Evolutionary conservation across 2,329 filamentous ascomycete genomes (phyloP).

Genomic region (Fusarium sp.): DNA sequence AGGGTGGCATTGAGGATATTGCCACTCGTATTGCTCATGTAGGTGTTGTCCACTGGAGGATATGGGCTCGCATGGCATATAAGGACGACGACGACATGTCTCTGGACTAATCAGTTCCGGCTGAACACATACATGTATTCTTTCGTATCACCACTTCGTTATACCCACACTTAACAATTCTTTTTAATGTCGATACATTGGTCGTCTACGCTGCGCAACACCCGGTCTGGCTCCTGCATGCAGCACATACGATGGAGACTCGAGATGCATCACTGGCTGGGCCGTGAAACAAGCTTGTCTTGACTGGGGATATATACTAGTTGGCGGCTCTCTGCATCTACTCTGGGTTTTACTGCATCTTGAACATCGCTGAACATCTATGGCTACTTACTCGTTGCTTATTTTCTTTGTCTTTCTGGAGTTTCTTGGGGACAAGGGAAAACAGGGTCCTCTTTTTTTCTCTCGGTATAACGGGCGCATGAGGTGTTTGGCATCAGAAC

Average conservation of each 20-base stretch:
- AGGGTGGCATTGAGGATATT: constrained; percentile 73
- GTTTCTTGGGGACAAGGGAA: constrained; percentile 4
- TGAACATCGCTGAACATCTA: constrained; percentile 1
- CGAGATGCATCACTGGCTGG: constrained; percentile 35
- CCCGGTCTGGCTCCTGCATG: constrained; percentile 13
- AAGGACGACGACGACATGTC: constrained; percentile 57
- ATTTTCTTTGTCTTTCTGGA: constrained; percentile 23
- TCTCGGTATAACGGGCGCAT: constrained; percentile 12
- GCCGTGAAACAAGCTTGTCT: constrained; percentile 24
- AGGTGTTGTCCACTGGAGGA: constrained; percentile 87
- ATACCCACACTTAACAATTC: constrained; percentile 35
- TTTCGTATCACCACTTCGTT: constrained; percentile 31
- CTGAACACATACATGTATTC: constrained; percentile 18
- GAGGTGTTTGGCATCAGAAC: constrained; percentile 14
- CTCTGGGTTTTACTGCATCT: constrained; percentile 17
- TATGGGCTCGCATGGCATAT: constrained; percentile 86
- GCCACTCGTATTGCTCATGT: constrained; percentile 85
- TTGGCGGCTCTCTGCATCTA: constrained; percentile 34
- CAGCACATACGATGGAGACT: constrained; percentile 15
- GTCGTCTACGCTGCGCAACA: constrained; percentile 18
- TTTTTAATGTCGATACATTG: constrained; percentile 43
- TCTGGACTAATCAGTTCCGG: constrained; percentile 47
- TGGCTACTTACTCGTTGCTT: constrained; percentile 5
- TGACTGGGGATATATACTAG: constrained; percentile 28
- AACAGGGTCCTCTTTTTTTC: neutral